Base-by-base conservation (phyloP, 352 stramenopile genomes). In the Phytophthora multivora region DNA sequence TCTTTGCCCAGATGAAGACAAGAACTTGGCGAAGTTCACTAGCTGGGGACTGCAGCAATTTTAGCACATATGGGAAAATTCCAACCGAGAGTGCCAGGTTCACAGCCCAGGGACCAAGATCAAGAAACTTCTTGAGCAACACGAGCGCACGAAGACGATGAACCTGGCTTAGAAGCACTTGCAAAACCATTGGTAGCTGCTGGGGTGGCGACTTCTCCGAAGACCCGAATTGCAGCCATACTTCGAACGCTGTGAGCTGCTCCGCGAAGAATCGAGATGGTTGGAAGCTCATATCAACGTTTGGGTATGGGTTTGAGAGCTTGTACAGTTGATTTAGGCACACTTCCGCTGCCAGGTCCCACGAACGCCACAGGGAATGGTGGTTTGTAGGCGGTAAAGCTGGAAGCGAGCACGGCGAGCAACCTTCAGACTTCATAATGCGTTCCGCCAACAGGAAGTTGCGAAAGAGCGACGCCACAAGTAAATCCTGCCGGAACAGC, bases 51-150 rank as follows among this genome's bases (percentile, higher is more conserved):
- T 98, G 94, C 9, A 99, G 75, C 7, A 99, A 75, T 73, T 99
- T 99, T 25, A 99, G 82, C 9, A 99, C 97, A 61, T 99, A 99
- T 4, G 97, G 98, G 55, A 99, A 99, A 53, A 99, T 99, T 13
- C 94, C 95, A 35, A 99, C 93, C 13, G 88, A 98, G 2, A 99
- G 75, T 8, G 89, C 88, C 10, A 96, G 58, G 39, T 97, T 95
- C 13, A 97, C 89, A 11, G 91, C 89, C 89, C 90, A 97, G 0
- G 88, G 86, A 0, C 91, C 97, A 9, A 99, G 75, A 58, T 99
- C 93, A n/a, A 99, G 69, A 71, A 99, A 99, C 51, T 95, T 85
- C 50, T 97, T 91, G 23, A 99, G 77, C 15, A 99, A 73, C 19
- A 98, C 81, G 3, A 99, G 83, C 30, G 97, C 97, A 15, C 97